Conservation (phyloP, 129 eudicot genomes). For the Artemisia annua region DNA sequence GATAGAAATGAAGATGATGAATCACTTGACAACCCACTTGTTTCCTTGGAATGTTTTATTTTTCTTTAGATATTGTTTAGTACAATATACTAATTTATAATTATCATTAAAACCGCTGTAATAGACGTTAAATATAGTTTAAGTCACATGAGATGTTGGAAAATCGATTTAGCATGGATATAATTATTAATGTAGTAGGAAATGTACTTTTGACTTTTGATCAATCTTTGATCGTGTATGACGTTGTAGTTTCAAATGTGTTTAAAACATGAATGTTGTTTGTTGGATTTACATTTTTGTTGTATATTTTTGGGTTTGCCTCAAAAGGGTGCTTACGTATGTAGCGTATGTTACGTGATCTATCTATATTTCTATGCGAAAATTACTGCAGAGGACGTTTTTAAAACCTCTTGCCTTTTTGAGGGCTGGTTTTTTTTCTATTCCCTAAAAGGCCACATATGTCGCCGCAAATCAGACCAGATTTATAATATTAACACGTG, state of each 20-base stretch:
- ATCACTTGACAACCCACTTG: conserved; percentile 87
- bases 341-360: no score
- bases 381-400: no score
- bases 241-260: neutral
- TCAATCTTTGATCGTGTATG: neutral
- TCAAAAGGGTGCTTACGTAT: no score
- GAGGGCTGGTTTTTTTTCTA: no score
- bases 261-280: no score
- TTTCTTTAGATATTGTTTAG: conserved; percentile 47
- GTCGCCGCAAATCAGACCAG: no score
- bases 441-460: no score
- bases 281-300: no score
- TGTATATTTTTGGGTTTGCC: neutral
- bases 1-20: conserved; percentile 52
- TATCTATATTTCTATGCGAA: no score
- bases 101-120: neutral
- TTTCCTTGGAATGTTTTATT: conserved; percentile 90
- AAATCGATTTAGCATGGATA: neutral
- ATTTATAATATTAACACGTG: no score
- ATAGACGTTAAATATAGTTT: neutral
- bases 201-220: neutral
- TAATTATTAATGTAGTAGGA: neutral
- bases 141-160: neutral
- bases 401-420: no score
- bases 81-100: neutral